These are phyloP conservation scores for Isabelozyma heimii DNA, from an alignment of 805 yeast species.

Conservation along the genomic window DNA sequence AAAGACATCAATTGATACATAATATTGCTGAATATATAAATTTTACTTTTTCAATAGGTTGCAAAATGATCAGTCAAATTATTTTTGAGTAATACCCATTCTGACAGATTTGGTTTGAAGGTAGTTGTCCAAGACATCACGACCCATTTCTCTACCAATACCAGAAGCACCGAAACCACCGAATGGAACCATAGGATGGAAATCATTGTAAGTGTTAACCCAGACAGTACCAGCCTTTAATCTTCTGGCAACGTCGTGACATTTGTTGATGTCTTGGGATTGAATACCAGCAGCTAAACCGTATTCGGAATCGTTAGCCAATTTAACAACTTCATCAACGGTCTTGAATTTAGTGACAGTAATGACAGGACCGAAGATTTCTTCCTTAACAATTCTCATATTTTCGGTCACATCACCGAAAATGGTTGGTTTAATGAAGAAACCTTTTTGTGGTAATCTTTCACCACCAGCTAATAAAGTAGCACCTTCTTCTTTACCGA, in stretches of 20 bases:
- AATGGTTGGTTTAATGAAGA: conserved; percentile 75
- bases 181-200: conserved; percentile 85
- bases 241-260: conserved; percentile 69
- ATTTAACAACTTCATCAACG: conserved; percentile 73
- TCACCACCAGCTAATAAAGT: conserved; percentile 80
- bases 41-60: neutral
- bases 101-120: conserved; percentile 85
- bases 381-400: conserved; percentile 79
- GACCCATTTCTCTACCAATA: conserved; percentile 91
- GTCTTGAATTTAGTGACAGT: conserved; percentile 77
- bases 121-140: conserved; percentile 81
- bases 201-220: conserved; percentile 87
- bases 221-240: conserved; percentile 87
- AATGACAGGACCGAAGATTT: conserved; percentile 94
- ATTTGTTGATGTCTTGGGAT: conserved; percentile 71
- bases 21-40: neutral
- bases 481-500: conserved; percentile 85
- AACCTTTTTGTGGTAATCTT: conserved; percentile 68
- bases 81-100: conserved; percentile 25
- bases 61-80: neutral
- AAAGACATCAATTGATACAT: neutral
- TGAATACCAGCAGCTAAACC: conserved; percentile 93
- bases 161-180: conserved; percentile 93
- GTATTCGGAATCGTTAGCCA: conserved; percentile 78
- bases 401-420: conserved; percentile 76